Evolutionary conservation across 768 basidiomycete genomes (phyloP), one percentile per base, ranked within the genome.

Genomic region (Mycena vitilis): DNA sequence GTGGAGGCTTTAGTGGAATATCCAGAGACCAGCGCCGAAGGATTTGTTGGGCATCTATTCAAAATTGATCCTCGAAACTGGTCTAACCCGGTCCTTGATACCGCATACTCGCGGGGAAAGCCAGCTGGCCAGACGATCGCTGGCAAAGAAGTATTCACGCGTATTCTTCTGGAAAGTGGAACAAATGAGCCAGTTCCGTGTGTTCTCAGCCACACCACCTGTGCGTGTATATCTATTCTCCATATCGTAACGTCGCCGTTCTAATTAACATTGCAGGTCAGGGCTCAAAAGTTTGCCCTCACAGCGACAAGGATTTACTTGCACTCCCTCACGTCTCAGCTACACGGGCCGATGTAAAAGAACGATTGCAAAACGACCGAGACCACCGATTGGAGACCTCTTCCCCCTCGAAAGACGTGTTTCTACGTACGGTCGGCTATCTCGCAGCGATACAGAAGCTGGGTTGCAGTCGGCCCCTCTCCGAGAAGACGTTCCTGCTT

Each of bases 241-340:
- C 40, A 45, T 45, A 15, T 45, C 3, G 13, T 45, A 3, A 30
- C 30, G 30, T 2, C 5, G 30, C 30, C 30, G 5, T 13, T 45
- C 18, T 6, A 15, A 16, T 18, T 45, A 16, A 5, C 5, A 5
- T 30, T 20, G 44, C 44, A 66, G 65, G 65, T 20, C 58, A 53
- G 16, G 57, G 65, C 11, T 12, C 16, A 3, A 66, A 66, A 53
- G 42, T 54, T 11, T 66, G 65, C 18, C 57, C 65, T 15, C 12
- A 47, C 10, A 34, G 9, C 20, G 52, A 66, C n/a, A 5, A 36
- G 4, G 30, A 34, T 1, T 15, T 13, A 4, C 22, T 60, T 1
- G 23, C 51, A 2, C 11, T 45, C 18, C 65, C 65, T 2, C 65
- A 60, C 22, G 42, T 18, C 3, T 12, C 11, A 2, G 66, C 66